phyloP scores from a whole-genome alignment of 805 yeast genomes.

The Kodamaea nitidulidarum region DNA sequence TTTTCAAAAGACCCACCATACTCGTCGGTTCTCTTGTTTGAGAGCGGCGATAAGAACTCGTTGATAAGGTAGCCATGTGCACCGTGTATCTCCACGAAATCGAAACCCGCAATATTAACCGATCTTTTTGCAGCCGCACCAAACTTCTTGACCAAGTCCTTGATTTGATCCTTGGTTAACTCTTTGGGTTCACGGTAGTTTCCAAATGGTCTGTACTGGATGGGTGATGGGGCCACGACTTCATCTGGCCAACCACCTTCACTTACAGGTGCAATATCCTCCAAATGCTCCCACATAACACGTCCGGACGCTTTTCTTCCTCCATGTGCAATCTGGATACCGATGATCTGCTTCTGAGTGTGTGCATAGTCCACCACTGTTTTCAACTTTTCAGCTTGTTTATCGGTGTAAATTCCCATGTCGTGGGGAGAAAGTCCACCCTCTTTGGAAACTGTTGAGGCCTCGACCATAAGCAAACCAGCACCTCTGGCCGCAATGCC shows the following conservation, averaged over 20 bases:
- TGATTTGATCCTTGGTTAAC: conserved; percentile 40
- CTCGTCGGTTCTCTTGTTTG: conserved; percentile 4
- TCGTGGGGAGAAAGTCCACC: conserved; percentile 45
- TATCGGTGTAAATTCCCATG: conserved; percentile 49
- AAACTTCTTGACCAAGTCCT: conserved; percentile 38
- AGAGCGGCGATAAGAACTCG: conserved; percentile 31
- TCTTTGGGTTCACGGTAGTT: conserved; percentile 35
- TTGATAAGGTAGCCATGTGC: conserved; percentile 41
- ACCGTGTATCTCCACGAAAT: conserved; percentile 38
- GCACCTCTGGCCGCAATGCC: conserved; percentile 46
- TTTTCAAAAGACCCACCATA: conserved; percentile 44
- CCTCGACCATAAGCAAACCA: conserved; percentile 47
- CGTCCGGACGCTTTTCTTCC: conserved; percentile 45
- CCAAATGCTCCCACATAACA: conserved; percentile 26
- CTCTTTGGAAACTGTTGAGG: conserved; percentile 35
- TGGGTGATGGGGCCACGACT: conserved; percentile 45
- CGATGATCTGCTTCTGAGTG: conserved; percentile 42
- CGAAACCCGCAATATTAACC: conserved; percentile 32
- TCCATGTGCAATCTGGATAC: conserved; percentile 53
- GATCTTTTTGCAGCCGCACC: conserved; percentile 48
- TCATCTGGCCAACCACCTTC: conserved; percentile 43
- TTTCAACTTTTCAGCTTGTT: conserved; percentile 40
- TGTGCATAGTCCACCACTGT: conserved; percentile 44
- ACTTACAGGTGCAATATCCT: conserved; percentile 24
- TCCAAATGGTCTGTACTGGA: conserved; percentile 27